Base-by-base conservation (phyloP, 176 grass and related monocot genomes). In the Cymbopogon citratus region DNA sequence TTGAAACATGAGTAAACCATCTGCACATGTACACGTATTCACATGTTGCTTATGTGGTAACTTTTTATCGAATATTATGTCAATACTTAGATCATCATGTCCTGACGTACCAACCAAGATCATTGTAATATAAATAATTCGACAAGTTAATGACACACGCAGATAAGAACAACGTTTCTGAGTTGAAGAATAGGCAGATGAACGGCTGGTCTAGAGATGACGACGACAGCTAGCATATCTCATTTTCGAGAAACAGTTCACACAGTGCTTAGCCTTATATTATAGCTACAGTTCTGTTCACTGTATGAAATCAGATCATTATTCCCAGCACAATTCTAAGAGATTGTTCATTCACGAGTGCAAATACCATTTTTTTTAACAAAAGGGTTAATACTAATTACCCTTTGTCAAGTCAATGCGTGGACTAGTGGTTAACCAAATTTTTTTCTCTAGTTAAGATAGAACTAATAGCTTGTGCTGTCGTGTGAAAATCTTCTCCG, bases 401-500 rank as follows among this genome's bases (percentile, higher is more conserved):
- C 45, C 46, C 3, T 71, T 62, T 16, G 39, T 14, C 28, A 23
- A 63, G 1, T 38, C 28, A n/a, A 28, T 82, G 51, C n/a, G 56
- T 12, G 28, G 40, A 71, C 28, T 60, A 49, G 52, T 26, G 49
- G 52, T 26, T 12, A 64, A 21, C 29, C 4, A 35, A 0, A 0
- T 66, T 33, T 24, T 62, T 40, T 34, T 3, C 0, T 16, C 12
- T 46, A 21, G 9, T 12, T 65, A 46, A 19, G 10, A 3, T 7
- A 35, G 29, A 80, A n/a, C 44, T 12, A 15, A 52, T 12, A 51
- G 33, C 14, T 54, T 35, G 41, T 64, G 79, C 33, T 21, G 66
- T 39, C 54, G 19, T 54, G 73, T 71, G 54, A 52, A 78, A 79
- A 83, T 83, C 66, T 87, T 48, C 38, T 21, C 29, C 45, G 66